These are phyloP conservation scores for Colletotrichum sp. DNA, from an alignment of 2,329 filamentous ascomycete species.

Conservation along the genomic window DNA sequence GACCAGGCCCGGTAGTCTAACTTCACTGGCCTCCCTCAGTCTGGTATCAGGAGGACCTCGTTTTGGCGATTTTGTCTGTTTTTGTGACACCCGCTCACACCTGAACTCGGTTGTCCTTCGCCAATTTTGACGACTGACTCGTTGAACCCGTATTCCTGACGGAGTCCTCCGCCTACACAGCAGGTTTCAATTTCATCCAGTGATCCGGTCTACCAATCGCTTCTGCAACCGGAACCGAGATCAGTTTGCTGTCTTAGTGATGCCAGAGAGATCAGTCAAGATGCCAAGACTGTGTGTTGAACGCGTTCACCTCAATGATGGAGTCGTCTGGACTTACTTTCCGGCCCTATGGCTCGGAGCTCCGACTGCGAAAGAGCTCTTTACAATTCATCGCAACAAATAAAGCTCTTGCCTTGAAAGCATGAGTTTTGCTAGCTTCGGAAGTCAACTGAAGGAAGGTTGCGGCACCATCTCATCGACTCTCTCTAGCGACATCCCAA, in stretches of 20 bases:
- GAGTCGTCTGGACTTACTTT: not conserved
- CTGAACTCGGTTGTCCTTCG: not conserved
- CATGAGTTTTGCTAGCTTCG: not conserved
- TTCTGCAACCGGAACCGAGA: not conserved
- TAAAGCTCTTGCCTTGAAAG: not conserved
- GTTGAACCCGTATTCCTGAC: not conserved
- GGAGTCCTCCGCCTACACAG: not conserved
- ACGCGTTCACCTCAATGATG: not conserved
- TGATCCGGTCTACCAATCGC: not conserved
- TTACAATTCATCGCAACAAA: not conserved
- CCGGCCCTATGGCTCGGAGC: not conserved
- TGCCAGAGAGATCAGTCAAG: not conserved
- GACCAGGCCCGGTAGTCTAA: not conserved
- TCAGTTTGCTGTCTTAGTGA: not conserved
- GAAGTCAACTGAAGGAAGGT: not conserved
- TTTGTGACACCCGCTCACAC: not conserved
- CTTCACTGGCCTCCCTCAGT: not conserved
- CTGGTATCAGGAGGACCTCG: not conserved
- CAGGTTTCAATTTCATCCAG: not conserved
- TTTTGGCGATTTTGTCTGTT: not conserved
- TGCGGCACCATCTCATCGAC: not conserved
- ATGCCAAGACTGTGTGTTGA: not conserved
- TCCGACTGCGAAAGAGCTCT: not conserved
- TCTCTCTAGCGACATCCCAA: not conserved
- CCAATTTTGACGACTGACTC: not conserved